Conservation (phyloP, 768 basidiomycete species). For the Suillus luteus region DNA sequence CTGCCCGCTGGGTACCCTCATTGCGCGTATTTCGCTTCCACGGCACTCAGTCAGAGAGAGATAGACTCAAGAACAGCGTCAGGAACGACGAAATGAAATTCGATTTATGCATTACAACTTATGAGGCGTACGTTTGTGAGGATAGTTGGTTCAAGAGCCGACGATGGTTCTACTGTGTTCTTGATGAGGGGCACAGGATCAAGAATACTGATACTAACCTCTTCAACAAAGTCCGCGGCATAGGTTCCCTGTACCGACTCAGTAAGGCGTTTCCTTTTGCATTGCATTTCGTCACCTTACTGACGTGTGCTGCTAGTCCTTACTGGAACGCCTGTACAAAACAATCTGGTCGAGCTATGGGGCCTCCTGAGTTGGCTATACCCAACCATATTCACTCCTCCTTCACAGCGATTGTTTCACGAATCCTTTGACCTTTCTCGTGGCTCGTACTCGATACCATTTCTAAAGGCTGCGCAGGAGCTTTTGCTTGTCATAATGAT, state of each 20-base stretch:
- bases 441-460: constrained; percentile 52
- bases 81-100: constrained; percentile 36
- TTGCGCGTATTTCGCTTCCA: constrained; percentile 62
- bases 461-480: constrained; percentile 49
- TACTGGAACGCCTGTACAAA: constrained; percentile 76
- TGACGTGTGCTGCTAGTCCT: constrained; percentile 43
- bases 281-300: constrained; percentile 2
- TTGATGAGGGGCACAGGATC: constrained; percentile 73
- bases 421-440: constrained; percentile 53
- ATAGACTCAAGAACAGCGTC: constrained; percentile 51
- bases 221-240: constrained; percentile 51
- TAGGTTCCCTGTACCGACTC: constrained; percentile 59
- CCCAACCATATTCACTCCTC: constrained; percentile 50
- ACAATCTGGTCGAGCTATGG: constrained; percentile 63
- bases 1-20: constrained; percentile 54
- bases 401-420: constrained; percentile 50
- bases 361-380: constrained; percentile 56
- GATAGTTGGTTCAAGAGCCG: constrained; percentile 61
- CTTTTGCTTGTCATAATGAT: constrained; percentile 58
- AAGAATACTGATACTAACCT: constrained; percentile 65
- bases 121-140: constrained; percentile 62
- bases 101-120: constrained; percentile 67
- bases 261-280: constrained; percentile 34
- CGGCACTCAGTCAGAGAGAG: constrained; percentile 53
- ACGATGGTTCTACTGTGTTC: constrained; percentile 58